Percentiles rank a stretch among this genome's conserved stretches.
Evolutionary conservation across 768 basidiomycete genomes (phyloP).

Genomic region (Tremella mesenterica): DNA sequence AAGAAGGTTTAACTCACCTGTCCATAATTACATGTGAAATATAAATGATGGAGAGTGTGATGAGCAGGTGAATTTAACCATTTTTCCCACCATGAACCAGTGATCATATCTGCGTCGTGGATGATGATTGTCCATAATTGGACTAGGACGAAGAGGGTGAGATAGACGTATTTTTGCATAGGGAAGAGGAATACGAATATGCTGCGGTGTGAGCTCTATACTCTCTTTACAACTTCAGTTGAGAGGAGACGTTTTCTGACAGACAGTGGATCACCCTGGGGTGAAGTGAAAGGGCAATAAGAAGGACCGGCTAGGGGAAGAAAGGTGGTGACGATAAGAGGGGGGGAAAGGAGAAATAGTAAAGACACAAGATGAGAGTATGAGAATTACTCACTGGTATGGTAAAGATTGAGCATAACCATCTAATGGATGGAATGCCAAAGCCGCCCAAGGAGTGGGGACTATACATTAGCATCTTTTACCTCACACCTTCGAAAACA

Average conservation of each 20-base stretch:
- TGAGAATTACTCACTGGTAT: constrained; percentile 55
- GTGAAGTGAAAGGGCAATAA: background rate
- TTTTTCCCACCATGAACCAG: constrained; percentile 74
- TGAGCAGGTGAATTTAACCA: constrained; percentile 97
- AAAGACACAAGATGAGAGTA: background rate
- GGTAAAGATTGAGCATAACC: constrained; percentile 90
- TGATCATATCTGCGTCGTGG: constrained; percentile 98
- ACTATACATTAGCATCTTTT: constrained; percentile 49
- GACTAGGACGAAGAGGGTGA: constrained; percentile 78
- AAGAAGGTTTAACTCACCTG: constrained; percentile 47
- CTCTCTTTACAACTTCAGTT: too few relatives aligned
- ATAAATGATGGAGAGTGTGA: constrained; percentile 91
- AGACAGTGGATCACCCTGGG: too few relatives aligned
- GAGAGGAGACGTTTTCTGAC: too few relatives aligned
- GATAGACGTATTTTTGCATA: constrained; percentile 71
- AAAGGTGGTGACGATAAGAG: background rate
- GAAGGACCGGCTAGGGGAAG: background rate
- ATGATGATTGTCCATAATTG: constrained; percentile 95
- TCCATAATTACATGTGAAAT: constrained; percentile 94
- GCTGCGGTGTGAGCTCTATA: constrained; percentile 19
- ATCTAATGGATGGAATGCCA: constrained; percentile 95
- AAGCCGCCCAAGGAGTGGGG: constrained; percentile 92
- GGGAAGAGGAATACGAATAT: constrained; percentile 84
- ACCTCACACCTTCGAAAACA: background rate
- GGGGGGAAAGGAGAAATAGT: background rate